Base-by-base conservation (phyloP, 805 yeast genomes). In the Nakazawaea populi region DNA sequence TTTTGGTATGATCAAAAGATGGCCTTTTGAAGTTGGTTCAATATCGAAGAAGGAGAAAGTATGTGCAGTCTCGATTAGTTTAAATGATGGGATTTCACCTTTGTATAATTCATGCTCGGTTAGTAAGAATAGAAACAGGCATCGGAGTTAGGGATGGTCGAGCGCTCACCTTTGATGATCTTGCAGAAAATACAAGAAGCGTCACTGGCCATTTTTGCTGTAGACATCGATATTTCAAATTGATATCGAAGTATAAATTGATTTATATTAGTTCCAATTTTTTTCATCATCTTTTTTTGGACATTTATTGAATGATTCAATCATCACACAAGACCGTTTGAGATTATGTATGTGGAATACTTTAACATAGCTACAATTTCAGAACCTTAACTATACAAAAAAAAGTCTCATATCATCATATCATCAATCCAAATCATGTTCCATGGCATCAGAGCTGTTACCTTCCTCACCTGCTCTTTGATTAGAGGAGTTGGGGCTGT, bases 21-120 rank as follows among this genome's bases (percentile, higher is more conserved):
- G 99, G 30, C 96, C 97, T 60, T 81, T 79, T 8, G 96, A 74
- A 14, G 92, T 87, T 55, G 99, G 98, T 59, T 89, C 94, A 63
- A 92, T 91, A 63, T 92, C 99, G 60, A 94, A 74, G 67, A 92
- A 94, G 0, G 98, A 89, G 63, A 76, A 88, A 2, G 89, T 70
- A 60, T 78, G 75, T 53, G 85, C 75, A n/a, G 97, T 89, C 68
- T 92, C 99, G 61, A 87, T 76, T 55, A 92, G 71, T 67, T 92
- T 94, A 74, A 89, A 82, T 1, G 95, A 87, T 35, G 99, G 99
- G 63, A 92, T 94, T 60, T 94, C 97, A 51, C 97, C 95, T 81
- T 41, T 8, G n/a, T 11, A 32, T 8, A 32, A 11, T 9, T 11
- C 11, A 32, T 32, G 24, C 24, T 18, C 2, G 24, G 24, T 18